Conservation (phyloP, 805 yeast genomes). For the Hyphopichia homilentoma region DNA sequence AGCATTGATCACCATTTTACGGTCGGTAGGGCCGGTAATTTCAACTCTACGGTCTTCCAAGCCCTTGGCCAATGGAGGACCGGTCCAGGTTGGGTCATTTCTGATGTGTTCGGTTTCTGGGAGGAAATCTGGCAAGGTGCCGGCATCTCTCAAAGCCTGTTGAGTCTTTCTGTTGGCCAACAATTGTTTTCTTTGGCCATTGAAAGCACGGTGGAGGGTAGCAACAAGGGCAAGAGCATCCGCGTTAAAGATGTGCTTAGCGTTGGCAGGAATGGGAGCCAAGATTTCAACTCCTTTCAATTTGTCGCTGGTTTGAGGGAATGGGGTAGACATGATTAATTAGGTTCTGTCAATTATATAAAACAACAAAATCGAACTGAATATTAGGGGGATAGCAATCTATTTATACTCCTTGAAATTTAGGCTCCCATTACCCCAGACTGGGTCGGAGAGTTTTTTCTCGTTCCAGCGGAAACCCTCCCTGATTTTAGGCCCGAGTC, state of each 20-base stretch:
- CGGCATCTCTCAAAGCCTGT: slow-evolving; percentile 60
- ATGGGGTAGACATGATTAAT: slow-evolving; percentile 36
- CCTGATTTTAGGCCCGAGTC: too few relatives aligned
- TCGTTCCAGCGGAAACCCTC: slow-evolving; percentile 15
- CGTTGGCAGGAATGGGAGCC: slow-evolving; percentile 46
- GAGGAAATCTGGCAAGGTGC: slow-evolving; percentile 58
- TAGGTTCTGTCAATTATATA: not conserved
- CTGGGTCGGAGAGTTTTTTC: slow-evolving; percentile 2
- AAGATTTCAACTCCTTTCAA: slow-evolving; percentile 52
- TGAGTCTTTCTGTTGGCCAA: slow-evolving; percentile 58
- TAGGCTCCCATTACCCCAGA: slow-evolving; percentile 15
- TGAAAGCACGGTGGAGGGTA: slow-evolving; percentile 69
- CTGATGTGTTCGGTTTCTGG: slow-evolving; percentile 68
- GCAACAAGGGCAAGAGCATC: slow-evolving; percentile 70
- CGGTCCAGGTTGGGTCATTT: slow-evolving; percentile 72
- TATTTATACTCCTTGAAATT: slow-evolving; percentile 10
- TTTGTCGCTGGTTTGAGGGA: slow-evolving; percentile 41
- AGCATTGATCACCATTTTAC: slow-evolving; percentile 81
- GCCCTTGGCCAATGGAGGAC: slow-evolving; percentile 70
- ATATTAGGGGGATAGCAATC: slow-evolving; percentile 1
- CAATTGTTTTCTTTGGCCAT: slow-evolving; percentile 54
- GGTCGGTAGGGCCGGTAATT: slow-evolving; percentile 83
- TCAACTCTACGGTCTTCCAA: slow-evolving; percentile 72
- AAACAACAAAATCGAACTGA: not conserved
- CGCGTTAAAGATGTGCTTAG: slow-evolving; percentile 53